phyloP scores from a whole-genome alignment of 2,329 filamentous ascomycete species.

The Sporothrix pseudoabietina region DNA sequence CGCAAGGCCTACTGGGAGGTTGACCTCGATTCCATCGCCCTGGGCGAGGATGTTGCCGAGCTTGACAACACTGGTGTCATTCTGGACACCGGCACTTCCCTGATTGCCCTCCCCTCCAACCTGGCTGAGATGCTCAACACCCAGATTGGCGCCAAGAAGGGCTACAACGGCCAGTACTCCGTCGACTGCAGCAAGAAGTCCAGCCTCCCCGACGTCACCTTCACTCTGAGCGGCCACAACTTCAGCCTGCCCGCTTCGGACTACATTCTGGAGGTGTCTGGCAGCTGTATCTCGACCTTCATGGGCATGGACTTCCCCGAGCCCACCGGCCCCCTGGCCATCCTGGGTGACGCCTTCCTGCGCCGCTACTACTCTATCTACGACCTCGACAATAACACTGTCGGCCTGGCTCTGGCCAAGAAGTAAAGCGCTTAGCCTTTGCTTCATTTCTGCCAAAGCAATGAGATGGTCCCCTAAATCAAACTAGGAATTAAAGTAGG shows the following conservation, averaged over 20 bases:
- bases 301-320: conserved; percentile 94
- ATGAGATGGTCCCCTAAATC: neutral
- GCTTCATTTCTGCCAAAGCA: neutral
- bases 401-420: conserved; percentile 87
- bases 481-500: too few relatives aligned
- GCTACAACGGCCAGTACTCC: conserved; percentile 94
- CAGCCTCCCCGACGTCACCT: conserved; percentile 84
- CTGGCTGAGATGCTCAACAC: conserved; percentile 96
- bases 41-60: conserved; percentile 82
- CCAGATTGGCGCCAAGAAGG: conserved; percentile 97
- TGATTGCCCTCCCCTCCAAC: conserved; percentile 89
- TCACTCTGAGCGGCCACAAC: conserved; percentile 86
- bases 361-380: conserved; percentile 95
- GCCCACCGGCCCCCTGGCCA: conserved; percentile 87
- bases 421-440: conserved; percentile 37
- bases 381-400: conserved; percentile 83
- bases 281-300: conserved; percentile 95
- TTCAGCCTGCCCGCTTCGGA: conserved; percentile 87
- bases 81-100: conserved; percentile 95
- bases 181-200: conserved; percentile 85
- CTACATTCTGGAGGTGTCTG: conserved; percentile 94
- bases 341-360: conserved; percentile 85
- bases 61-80: conserved; percentile 95
- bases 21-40: conserved; percentile 86
- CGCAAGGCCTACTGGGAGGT: conserved; percentile 99